Conservation (phyloP, 2,329 filamentous ascomycete species). For the Ilyonectria sp. region DNA sequence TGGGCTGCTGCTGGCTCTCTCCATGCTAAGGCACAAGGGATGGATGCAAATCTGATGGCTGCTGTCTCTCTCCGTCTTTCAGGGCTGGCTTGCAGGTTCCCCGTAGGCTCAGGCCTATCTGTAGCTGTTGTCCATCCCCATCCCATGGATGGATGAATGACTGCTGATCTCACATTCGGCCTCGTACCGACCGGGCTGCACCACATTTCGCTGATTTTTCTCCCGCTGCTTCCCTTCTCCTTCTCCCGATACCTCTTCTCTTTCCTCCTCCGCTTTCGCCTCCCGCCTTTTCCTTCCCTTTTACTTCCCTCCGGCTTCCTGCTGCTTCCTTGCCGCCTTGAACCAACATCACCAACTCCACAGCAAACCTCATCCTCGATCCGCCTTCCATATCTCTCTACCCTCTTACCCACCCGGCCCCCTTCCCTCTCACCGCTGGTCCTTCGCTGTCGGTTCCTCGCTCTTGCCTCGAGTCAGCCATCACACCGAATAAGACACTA, state of each 20-base stretch:
- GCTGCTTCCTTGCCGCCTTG: neutral
- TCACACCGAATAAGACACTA: conserved; percentile 16
- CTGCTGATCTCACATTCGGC: conserved; percentile 45
- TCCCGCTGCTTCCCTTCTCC: conserved; percentile 29
- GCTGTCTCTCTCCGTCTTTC: conserved; percentile 13
- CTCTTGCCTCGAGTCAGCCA: conserved; percentile 20
- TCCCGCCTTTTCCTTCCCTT: conserved; percentile 31
- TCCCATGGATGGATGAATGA: conserved; percentile 32
- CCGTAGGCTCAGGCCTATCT: conserved; percentile 29
- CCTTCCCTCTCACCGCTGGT: neutral
- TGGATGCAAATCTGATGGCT: conserved; percentile 31
- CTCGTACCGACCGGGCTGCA: conserved; percentile 32
- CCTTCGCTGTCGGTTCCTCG: neutral
- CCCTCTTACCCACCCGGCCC: neutral
- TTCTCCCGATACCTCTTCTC: conserved; percentile 33
- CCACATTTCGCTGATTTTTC: conserved; percentile 21
- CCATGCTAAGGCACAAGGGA: conserved; percentile 11
- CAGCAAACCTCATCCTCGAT: conserved; percentile 7
- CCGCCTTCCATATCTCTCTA: neutral
- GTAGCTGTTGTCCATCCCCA: conserved; percentile 28
- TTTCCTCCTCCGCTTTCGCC: conserved; percentile 29
- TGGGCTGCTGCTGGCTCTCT: conserved; percentile 16
- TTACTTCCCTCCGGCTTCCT: conserved; percentile 35
- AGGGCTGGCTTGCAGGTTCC: conserved; percentile 29
- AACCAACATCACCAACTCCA: neutral